phyloP scores from a whole-genome alignment of 202 grass and related monocot genomes.

The Bolboschoenoplectus hybrid region DNA sequence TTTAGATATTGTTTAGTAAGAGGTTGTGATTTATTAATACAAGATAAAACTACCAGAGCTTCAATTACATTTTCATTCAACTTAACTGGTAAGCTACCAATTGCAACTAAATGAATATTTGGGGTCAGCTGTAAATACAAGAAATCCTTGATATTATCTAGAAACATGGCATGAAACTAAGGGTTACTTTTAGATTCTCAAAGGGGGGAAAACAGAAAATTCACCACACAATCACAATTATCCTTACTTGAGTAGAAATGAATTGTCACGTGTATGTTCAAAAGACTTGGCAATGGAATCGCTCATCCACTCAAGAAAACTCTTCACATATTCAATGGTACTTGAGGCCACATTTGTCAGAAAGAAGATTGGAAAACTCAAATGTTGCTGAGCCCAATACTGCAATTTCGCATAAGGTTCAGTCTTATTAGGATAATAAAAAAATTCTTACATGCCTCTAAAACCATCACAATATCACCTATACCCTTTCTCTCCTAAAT shows the following conservation, averaged over 20 bases:
- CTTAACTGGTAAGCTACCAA: neutral
- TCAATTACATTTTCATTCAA: neutral
- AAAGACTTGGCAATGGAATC: slow-evolving; percentile 94
- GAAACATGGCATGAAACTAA: slow-evolving; percentile 9
- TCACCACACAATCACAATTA: slow-evolving; percentile 20
- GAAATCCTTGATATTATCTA: slow-evolving; percentile 2
- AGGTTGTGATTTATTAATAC: neutral
- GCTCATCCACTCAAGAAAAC: slow-evolving; percentile 99
- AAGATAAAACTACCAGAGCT: neutral
- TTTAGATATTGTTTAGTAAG: neutral
- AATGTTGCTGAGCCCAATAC: slow-evolving; percentile 76
- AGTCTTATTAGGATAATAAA: slow-evolving; percentile 12
- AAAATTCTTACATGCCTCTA: neutral
- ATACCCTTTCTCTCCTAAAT: neutral
- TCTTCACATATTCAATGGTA: slow-evolving; percentile 92
- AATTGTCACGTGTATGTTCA: slow-evolving; percentile 78
- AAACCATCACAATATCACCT: neutral
- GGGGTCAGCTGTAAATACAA: neutral
- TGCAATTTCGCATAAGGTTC: slow-evolving; percentile 45
- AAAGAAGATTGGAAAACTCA: slow-evolving; percentile 90
- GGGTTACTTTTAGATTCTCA: neutral
- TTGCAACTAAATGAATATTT: neutral
- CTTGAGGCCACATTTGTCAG: slow-evolving; percentile 94
- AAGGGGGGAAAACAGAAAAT: neutral
- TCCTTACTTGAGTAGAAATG: slow-evolving; percentile 80